Evolutionary conservation across 73 alveolate species (phyloP).

Genomic region (Durusdinium trenchii): DNA sequence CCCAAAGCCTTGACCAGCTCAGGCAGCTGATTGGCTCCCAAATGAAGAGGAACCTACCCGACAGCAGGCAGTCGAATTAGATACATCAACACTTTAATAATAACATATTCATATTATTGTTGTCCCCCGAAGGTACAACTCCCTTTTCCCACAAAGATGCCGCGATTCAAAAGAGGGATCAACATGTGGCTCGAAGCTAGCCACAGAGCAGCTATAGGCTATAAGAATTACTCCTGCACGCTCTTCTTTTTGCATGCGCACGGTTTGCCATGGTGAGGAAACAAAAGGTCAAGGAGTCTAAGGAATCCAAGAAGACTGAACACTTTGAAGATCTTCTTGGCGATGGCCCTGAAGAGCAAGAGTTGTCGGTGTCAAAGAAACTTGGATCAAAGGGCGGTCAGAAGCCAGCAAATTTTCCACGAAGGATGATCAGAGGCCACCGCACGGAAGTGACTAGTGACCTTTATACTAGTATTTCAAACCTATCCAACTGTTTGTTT

Average conservation of each 20-base stretch:
- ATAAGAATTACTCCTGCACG: not conserved
- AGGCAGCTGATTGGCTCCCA: no score
- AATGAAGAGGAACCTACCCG: no score
- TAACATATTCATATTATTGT: no score
- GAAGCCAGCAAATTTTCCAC: no score
- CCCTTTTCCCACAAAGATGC: no score
- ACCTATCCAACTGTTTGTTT: not conserved
- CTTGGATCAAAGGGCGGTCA: not conserved
- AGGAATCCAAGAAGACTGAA: not conserved
- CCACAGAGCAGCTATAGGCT: no score
- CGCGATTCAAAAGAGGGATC: no score
- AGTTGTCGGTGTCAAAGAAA: constrained; percentile 12
- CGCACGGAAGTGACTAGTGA: not conserved
- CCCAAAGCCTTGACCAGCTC: no score
- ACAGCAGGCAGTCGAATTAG: no score
- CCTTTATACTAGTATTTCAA: not conserved
- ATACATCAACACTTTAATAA: no score
- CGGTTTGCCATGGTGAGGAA: constrained; percentile 41
- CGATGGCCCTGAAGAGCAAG: constrained; percentile 37
- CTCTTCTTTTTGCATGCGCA: not conserved
- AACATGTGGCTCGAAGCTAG: no score
- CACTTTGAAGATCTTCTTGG: constrained; percentile 46
- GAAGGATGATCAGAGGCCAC: not conserved
- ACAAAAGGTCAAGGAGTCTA: not conserved
- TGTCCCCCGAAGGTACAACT: no score